phyloP scores from a whole-genome alignment of 495 filamentous ascomycete genomes.

The Trichocladium uniseriatum region DNA sequence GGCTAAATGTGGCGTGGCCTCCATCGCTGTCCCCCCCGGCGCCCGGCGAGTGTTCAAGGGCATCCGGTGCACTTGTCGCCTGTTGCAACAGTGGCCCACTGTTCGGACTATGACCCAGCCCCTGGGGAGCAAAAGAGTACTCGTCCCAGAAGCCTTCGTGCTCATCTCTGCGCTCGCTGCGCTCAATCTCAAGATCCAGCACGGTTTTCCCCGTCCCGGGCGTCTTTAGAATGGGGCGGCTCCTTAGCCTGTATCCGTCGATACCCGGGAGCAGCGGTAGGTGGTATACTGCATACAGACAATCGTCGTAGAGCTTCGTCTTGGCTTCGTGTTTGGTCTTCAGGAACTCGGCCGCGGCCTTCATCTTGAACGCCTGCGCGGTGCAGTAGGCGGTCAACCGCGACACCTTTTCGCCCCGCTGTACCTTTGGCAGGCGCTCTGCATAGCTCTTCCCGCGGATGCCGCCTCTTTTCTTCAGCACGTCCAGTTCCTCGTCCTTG shows the following conservation, averaged over 20 bases:
- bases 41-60: not conserved
- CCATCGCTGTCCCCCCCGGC: not conserved
- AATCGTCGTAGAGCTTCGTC: constrained; percentile 98
- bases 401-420: constrained; percentile 76
- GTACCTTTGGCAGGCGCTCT: constrained; percentile 82
- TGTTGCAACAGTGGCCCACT: constrained; percentile 8
- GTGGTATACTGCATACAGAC: constrained; percentile 92
- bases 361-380: constrained; percentile 84
- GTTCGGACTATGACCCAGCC: constrained; percentile 3
- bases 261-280: constrained; percentile 74
- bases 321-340: constrained; percentile 82
- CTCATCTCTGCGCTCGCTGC: constrained; percentile 81
- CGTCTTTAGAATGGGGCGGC: constrained; percentile 82
- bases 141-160: constrained; percentile 68
- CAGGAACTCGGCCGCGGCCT: constrained; percentile 75
- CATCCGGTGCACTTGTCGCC: constrained; percentile 4
- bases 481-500: constrained; percentile 66
- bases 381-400: constrained; percentile 95
- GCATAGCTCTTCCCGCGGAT: constrained; percentile 85
- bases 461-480: constrained; percentile 51
- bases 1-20: constrained; percentile 19
- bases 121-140: constrained; percentile 23
- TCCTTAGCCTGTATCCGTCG: constrained; percentile 78
- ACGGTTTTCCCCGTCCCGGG: constrained; percentile 81
- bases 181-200: constrained; percentile 91